phyloP scores from a whole-genome alignment of 192 early-diverging fungal genomes.

The Pilaira anomala region DNA sequence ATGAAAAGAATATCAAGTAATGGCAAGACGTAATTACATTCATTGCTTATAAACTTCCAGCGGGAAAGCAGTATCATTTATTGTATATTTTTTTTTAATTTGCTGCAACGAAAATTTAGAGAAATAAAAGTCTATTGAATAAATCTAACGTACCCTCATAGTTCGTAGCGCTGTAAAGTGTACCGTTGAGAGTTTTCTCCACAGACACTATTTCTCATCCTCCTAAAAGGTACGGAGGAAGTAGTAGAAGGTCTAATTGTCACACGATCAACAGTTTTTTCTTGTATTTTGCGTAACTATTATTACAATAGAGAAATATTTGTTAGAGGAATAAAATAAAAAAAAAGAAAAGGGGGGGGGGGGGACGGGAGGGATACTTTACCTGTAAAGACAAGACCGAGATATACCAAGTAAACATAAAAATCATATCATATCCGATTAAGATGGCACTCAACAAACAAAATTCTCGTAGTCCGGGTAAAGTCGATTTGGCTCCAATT shows the following conservation, averaged over 20 bases:
- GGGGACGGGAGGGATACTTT: no score
- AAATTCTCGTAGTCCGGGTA: conserved; percentile 76
- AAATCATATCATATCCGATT: conserved; percentile 76
- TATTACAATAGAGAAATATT: conserved; percentile 8
- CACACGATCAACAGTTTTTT: conserved; percentile 50
- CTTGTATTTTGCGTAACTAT: background rate
- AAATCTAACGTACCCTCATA: no score
- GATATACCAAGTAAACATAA: conserved; percentile 84
- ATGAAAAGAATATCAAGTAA: no score
- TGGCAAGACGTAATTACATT: no score
- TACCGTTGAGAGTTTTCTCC: no score
- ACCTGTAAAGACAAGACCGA: conserved; percentile 81
- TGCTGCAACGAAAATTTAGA: no score
- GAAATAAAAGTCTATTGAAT: no score
- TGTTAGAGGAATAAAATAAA: conserved; percentile 20
- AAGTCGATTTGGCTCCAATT: conserved; percentile 70
- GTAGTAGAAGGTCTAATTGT: conserved; percentile 59
- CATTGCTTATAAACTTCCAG: no score
- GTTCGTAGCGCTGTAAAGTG: no score
- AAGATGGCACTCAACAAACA: conserved; percentile 80
- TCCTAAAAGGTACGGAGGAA: conserved; percentile 32
- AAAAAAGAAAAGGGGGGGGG: no score
- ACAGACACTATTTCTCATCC: conserved; percentile 39
- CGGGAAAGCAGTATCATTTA: no score
- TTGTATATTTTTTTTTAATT: no score